Evolutionary conservation across 805 yeast genomes (phyloP), one percentile per base, ranked within the genome.

Genomic region (Yamadazyma sp.): DNA sequence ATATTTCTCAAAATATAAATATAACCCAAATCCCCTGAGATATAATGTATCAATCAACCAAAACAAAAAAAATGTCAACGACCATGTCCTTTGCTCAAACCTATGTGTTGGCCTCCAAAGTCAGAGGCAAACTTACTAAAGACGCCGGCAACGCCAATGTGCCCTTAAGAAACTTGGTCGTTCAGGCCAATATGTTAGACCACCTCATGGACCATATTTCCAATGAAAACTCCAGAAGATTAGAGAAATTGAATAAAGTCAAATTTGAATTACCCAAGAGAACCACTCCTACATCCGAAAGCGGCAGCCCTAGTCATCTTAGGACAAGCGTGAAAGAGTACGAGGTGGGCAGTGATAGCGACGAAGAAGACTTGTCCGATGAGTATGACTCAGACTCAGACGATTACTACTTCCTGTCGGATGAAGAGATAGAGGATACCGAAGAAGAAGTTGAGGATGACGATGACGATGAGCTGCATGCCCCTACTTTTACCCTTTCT

Each of bases 121-220:
- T 83, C 23, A 77, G 83, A 52, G 50, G 70, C 13, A 82, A 80
- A 61, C 71, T 82, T 17, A 78, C 84, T 29, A 65, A 60, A 38
- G 85, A 82, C 49, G 85, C 86, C 5, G 57, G 74, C 17, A 70
- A 70, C 45, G 72, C 73, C 10, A 82, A 79, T 48, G 73, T 80
- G 21, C 63, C 77, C 37, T 66, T 82, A 35, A 67, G 84, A 33
- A 62, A 67, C 35, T 67, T 82, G 26, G 86, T 82, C 3, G 71
- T 78, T 27, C 89, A 83, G 57, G 88, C 89, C 14, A 83, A 82
- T 55, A 62, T 83, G 65, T 68, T 82, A 45, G 89, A 83, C 52
- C 70, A 66, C 44, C 54, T 82, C 36, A 79, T 83, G 75, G 85
- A 77, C 50, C 62, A 62, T 38, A 60, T 75, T 24, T 45, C 61